phyloP scores from a whole-genome alignment of 2,329 filamentous ascomycete genomes.

The Aspergillus transmontanensis region DNA sequence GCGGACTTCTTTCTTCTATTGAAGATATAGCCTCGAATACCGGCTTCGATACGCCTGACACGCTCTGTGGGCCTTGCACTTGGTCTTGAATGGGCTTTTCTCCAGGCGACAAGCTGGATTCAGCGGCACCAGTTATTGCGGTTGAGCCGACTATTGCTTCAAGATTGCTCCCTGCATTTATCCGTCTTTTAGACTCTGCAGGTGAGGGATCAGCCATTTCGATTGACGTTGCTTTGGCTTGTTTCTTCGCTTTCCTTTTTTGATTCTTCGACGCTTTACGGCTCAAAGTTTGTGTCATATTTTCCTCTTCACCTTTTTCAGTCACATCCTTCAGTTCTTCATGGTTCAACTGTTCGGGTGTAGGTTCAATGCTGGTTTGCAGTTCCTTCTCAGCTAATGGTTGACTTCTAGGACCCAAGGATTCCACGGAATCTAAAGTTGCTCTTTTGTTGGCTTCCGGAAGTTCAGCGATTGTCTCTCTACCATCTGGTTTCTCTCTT shows the following conservation, averaged over 20 bases:
- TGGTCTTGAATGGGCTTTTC: not conserved
- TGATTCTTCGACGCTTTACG: slow-evolving; percentile 9
- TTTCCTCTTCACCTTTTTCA: not conserved
- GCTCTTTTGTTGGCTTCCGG: not conserved
- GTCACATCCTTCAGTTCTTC: too few species aligned
- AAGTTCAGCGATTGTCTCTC: not conserved
- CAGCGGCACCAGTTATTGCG: not conserved
- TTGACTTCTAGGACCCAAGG: not conserved
- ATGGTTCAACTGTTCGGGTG: not conserved
- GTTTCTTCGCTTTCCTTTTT: slow-evolving; percentile 11
- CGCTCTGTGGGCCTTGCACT: not conserved
- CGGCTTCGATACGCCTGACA: slow-evolving; percentile 12
- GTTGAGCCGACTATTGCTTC: not conserved
- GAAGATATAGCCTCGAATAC: not conserved
- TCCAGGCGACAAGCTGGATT: too few species aligned
- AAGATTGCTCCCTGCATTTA: not conserved
- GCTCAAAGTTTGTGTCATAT: not conserved
- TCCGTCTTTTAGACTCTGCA: not conserved
- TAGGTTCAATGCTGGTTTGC: not conserved
- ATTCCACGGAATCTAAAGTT: not conserved
- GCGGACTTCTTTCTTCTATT: not conserved
- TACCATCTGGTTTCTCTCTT: slow-evolving; percentile 3
- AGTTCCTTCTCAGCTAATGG: not conserved
- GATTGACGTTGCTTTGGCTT: slow-evolving; percentile 7
- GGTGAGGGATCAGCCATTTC: not conserved